phyloP scores from a whole-genome alignment of 805 yeast genomes.

The Teunomyces panamensis region DNA sequence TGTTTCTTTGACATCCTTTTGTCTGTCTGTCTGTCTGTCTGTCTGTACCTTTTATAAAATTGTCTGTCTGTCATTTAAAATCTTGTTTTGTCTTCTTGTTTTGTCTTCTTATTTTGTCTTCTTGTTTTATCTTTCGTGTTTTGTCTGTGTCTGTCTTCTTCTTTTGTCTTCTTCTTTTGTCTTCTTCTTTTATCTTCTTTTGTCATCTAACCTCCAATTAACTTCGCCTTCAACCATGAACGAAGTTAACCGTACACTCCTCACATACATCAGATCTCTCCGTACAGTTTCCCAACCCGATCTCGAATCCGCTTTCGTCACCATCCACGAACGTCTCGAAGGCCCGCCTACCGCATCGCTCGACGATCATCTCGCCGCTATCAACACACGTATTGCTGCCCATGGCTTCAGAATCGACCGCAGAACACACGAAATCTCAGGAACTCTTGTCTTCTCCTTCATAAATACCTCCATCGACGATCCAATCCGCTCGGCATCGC shows the following conservation, averaged over 20 bases:
- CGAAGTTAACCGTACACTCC: slow-evolving; percentile 18
- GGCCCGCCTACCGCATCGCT: slow-evolving; percentile 7
- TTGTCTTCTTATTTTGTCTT: background rate
- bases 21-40: background rate
- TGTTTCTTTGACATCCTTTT: background rate
- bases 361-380: slow-evolving; percentile 20
- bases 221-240: slow-evolving; percentile 13
- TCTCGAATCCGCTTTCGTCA: slow-evolving; percentile 20
- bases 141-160: slow-evolving; percentile 24
- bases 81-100: background rate
- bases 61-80: background rate
- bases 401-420: slow-evolving; percentile 45
- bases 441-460: slow-evolving; percentile 32
- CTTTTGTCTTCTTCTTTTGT: slow-evolving; percentile 32
- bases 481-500: slow-evolving; percentile 37
- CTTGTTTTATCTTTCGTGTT: background rate
- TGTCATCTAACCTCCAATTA: too few relatives aligned
- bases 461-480: slow-evolving; percentile 42
- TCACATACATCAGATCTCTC: slow-evolving; percentile 30
- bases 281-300: slow-evolving; percentile 19
- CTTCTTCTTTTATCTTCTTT: slow-evolving; percentile 37
- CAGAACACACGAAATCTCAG: slow-evolving; percentile 33
- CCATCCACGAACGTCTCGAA: slow-evolving; percentile 11
- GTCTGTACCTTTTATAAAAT: background rate
- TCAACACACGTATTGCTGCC: slow-evolving; percentile 30